These are phyloP conservation scores for Neofusicoccum laricinum DNA, from an alignment of 2,329 filamentous ascomycete genomes.

Conservation along the genomic window DNA sequence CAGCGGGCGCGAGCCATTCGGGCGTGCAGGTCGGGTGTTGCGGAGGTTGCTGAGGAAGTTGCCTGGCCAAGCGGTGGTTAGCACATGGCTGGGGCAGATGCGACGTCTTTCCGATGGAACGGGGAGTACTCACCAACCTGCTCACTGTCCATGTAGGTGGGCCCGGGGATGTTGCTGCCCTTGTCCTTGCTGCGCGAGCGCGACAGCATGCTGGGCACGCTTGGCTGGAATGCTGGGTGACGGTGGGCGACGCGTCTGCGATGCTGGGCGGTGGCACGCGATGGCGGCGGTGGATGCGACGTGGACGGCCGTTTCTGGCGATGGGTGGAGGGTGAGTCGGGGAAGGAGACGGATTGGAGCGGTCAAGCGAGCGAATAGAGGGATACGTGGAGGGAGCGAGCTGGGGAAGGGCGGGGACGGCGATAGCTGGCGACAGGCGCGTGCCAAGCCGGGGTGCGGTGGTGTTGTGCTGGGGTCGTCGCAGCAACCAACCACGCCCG, in stretches of 20 bases:
- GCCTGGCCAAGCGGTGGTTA: slow-evolving; percentile 46
- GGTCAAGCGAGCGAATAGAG: slow-evolving; percentile 8
- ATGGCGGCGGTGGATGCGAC: neutral
- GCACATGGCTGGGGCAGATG: neutral
- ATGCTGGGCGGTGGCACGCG: neutral
- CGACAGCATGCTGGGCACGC: slow-evolving; percentile 26
- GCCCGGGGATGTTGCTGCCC: slow-evolving; percentile 31
- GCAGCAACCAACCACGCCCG: neutral
- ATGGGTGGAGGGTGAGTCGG: neutral
- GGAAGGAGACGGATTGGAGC: neutral
- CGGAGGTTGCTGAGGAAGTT: slow-evolving; percentile 70
- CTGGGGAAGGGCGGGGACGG: slow-evolving; percentile 2
- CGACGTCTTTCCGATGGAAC: neutral
- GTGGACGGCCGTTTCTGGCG: neutral
- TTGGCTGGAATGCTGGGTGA: slow-evolving; percentile 13
- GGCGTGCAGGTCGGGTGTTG: slow-evolving; percentile 63
- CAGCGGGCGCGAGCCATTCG: slow-evolving; percentile 68
- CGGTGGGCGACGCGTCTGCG: neutral
- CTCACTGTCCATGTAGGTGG: slow-evolving; percentile 34
- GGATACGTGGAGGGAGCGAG: neutral
- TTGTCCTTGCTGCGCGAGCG: slow-evolving; percentile 34
- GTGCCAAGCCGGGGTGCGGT: neutral
- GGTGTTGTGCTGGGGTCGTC: slow-evolving; percentile 3
- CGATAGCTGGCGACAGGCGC: slow-evolving; percentile 1
- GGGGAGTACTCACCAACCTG: slow-evolving; percentile 36